Base-by-base conservation (phyloP, 108 stramenopile species). In the Discostella stelligeroides region DNA sequence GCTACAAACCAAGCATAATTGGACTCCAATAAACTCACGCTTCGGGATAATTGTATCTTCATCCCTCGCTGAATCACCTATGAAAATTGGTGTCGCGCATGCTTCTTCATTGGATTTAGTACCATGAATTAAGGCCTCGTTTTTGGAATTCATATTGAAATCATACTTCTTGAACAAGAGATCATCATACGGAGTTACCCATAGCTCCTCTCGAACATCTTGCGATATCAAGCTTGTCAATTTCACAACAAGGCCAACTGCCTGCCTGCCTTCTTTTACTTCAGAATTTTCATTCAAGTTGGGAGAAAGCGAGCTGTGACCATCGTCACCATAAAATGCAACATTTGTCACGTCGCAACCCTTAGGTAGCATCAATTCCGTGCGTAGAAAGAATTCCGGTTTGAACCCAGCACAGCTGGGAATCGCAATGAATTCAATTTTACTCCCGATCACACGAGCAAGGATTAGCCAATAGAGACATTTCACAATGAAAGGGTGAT, bases 311-410 rank as follows among this genome's bases (percentile, higher is more conserved):
- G 79, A 70, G 37, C 84, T 88, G 61, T 85, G 82, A 2, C 91
- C 91, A 62, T 89, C 87, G 46, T 92, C 88, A 9, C 89, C 79
- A 55, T 92, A 92, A 61, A 92, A 90, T 23, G 50, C 78, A 20
- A 85, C 66, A n/a, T 82, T 78, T 24, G 3, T 60, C 34, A 82
- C 64, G 60, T 65, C 56, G 38, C 49, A 66, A 20, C 70, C 47
- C 14, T 63, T 34, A 14, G 76, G 72, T 1, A 81, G 42, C 11
- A 23, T 29, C n/a, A 81, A 30, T 15, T 38, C 34, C 20, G 85
- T 66, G n/a, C 82, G 73, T 48, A 83, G 74, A 64, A 72, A 88
- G 34, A 82, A 80, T 20, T 41, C 57, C 25, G 41, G 54, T 18
- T 68, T 56, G 38, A 61, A 24, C 12, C 59, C 62, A 40, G 55